These are phyloP conservation scores for Antrodiella citrinella DNA, from an alignment of 768 basidiomycete species.

Conservation along the genomic window DNA sequence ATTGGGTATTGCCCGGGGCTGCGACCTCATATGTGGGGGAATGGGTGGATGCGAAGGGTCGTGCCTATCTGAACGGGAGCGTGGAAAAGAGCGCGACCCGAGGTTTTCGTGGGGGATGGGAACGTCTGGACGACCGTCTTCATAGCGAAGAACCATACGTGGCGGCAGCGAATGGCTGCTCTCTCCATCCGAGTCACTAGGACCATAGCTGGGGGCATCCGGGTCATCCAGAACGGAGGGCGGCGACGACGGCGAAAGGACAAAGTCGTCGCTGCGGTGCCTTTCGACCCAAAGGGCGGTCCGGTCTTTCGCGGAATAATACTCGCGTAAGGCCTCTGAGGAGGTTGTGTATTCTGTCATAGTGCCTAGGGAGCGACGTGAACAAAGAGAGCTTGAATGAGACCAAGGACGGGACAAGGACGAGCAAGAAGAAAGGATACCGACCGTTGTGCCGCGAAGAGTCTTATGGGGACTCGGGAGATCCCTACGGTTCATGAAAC, in stretches of 20 bases:
- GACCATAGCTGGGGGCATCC: constrained; percentile 24
- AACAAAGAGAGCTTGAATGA: constrained; percentile 1
- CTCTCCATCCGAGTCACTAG: constrained; percentile 32
- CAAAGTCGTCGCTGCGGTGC: constrained; percentile 23
- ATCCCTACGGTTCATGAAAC: not conserved
- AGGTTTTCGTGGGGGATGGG: constrained; percentile 41
- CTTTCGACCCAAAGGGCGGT: constrained; percentile 58
- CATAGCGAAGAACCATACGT: constrained; percentile 63
- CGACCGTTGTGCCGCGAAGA: not conserved
- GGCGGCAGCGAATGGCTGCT: constrained; percentile 49
- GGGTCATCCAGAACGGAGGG: constrained; percentile 20
- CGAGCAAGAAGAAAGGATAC: not conserved
- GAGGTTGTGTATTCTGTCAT: constrained; percentile 64
- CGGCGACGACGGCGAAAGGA: constrained; percentile 47
- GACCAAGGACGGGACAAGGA: not conserved
- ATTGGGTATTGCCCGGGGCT: constrained; percentile 9
- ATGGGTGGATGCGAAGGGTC: constrained; percentile 1
- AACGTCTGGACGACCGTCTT: constrained; percentile 54
- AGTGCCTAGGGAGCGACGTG: constrained; percentile 5
- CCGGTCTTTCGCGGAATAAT: constrained; percentile 50
- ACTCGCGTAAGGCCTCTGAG: constrained; percentile 50
- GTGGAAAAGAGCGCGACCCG: not conserved
- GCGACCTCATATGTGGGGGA: constrained; percentile 5
- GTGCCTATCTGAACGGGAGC: not conserved
- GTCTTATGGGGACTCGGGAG: not conserved